Evolutionary conservation across 2,329 filamentous ascomycete species (phyloP), one percentile per base, ranked within the genome.

Genomic region (Epichloe hybrida): DNA sequence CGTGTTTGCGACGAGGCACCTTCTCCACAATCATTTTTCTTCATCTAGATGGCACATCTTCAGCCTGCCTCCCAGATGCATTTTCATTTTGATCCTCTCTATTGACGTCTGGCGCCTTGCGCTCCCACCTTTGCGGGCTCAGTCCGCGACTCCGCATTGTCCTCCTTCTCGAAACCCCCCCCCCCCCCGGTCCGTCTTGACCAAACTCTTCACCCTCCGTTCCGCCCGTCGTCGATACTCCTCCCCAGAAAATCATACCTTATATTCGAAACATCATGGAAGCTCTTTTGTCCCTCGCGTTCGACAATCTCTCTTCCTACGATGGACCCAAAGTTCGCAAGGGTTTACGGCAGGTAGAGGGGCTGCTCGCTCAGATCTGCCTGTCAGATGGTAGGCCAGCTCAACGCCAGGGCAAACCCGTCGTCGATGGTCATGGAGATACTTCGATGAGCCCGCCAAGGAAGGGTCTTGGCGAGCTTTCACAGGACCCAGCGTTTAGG

Each of bases 261-360:
- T 20, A 37, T 35, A 43, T 27, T 46, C 50, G 61, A 68, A 59
- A 21, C 15, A 31, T 31, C 62, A 97, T 97, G 93, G 93, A 97
- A 72, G 82, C 86, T 49, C 79, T 97, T 31, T 76, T 97, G 51
- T 94, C 88, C 43, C 82, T 95, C 65, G 89, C 91, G 54, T 97
- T 97, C 69, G 90, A 96, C 73, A 95, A 95, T 69, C 84, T 96
- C 57, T 94, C 90, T 54, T 96, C 90, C 46, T 90, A 90, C 66
- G 89, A 96, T 61, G 83, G 83, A 52, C 76, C 78, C 65, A 95
- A 95, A 72, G 86, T 97, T 64, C 84, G 88, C 60, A 97, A 96
- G 72, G 93, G 91, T 48, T 72, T 97, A 58, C 85, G 88, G 58
- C 91, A 96, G 71, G 88, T 97, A 56, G 91, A 97, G 70, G 89